A percentile compares a stretch with the other conserved stretches of the same genome.
Conservation (phyloP, 345 rosid genomes). For the Sonneratia alba region DNA sequence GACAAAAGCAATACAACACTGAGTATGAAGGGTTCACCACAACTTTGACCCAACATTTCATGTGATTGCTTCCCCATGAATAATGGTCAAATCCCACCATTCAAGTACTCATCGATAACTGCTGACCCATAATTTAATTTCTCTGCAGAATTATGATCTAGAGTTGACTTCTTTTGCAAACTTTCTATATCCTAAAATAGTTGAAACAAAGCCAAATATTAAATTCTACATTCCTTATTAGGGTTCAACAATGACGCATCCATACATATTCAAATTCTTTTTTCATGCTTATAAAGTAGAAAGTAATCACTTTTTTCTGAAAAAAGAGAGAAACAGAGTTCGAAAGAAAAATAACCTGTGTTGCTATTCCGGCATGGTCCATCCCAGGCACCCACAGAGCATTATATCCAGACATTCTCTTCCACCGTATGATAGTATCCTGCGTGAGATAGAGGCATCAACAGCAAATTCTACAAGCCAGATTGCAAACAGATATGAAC, state of each 20-base stretch:
- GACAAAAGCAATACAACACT: neutral
- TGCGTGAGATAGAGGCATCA: constrained; percentile 14
- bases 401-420: constrained; percentile 94
- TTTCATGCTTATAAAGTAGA: neutral
- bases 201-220: neutral
- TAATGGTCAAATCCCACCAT: neutral
- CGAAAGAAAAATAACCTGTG: constrained; percentile 49
- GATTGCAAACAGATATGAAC: constrained; percentile 1
- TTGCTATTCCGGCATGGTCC: constrained; percentile 99
- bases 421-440: constrained; percentile 91
- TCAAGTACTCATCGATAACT: neutral
- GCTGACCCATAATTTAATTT: neutral
- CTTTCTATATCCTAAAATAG: neutral
- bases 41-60: neutral
- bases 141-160: neutral
- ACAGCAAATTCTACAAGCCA: constrained; percentile 7
- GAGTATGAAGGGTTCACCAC: neutral
- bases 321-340: neutral
- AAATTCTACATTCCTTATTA: neutral
- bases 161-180: neutral
- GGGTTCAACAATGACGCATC: neutral
- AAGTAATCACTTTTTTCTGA: neutral
- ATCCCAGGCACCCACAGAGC: constrained; percentile 91
- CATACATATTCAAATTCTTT: neutral
- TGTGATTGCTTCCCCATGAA: neutral